These are phyloP conservation scores for Polyporus tsugae DNA, from an alignment of 1,284 basidiomycete species.

Conservation along the genomic window DNA sequence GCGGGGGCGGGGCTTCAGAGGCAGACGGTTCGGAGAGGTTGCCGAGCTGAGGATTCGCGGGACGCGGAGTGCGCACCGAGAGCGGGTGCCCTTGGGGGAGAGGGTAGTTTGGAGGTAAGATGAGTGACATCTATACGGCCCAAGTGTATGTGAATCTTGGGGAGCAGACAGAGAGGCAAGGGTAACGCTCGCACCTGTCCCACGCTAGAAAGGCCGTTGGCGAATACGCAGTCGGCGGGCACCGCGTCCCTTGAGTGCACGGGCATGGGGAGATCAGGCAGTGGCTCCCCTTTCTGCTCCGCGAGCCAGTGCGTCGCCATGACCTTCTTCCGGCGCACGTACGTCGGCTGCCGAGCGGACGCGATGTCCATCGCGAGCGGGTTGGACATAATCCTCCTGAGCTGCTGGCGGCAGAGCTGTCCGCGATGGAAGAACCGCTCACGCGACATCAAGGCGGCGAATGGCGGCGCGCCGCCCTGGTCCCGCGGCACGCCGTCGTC, in stretches of 20 bases:
- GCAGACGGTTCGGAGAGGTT: not conserved
- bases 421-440: slow-evolving; percentile 56
- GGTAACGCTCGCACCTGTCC: slow-evolving; percentile 51
- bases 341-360: slow-evolving; percentile 37
- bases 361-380: slow-evolving; percentile 60
- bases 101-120: slow-evolving; percentile 29
- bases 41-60: not conserved
- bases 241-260: slow-evolving; percentile 7
- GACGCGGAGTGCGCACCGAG: slow-evolving; percentile 13
- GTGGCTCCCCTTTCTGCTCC: slow-evolving; percentile 22
- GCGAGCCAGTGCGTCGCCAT: slow-evolving; percentile 27
- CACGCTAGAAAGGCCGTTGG: slow-evolving; percentile 49
- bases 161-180: not conserved
- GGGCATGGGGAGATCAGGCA: slow-evolving; percentile 16
- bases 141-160: not conserved
- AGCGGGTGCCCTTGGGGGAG: slow-evolving; percentile 27
- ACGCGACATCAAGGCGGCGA: slow-evolving; percentile 51
- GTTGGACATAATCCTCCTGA: slow-evolving; percentile 46
- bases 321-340: slow-evolving; percentile 35
- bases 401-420: slow-evolving; percentile 48
- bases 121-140: slow-evolving; percentile 20
- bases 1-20: not conserved
- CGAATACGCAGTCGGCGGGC: slow-evolving; percentile 15
- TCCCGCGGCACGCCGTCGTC: slow-evolving; percentile 22
- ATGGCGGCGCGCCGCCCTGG: slow-evolving; percentile 49